Conservation (phyloP, 352 stramenopile genomes). For the Globisporangium paroecandrum region DNA sequence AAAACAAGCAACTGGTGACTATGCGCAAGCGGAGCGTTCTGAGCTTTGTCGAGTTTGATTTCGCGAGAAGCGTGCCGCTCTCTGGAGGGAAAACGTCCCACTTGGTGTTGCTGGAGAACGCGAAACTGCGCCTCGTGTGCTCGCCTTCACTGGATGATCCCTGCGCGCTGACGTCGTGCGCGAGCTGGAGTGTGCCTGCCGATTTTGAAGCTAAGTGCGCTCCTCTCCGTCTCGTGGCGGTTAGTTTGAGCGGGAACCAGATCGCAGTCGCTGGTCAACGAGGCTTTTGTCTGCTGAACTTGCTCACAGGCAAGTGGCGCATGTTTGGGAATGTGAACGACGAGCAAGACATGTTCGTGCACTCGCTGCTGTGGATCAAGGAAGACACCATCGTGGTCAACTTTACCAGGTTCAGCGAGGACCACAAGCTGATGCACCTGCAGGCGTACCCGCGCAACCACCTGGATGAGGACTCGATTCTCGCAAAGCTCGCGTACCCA, state of each 20-base stretch:
- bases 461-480: slow-evolving; percentile 60
- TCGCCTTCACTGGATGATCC: slow-evolving; percentile 56
- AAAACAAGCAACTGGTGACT: slow-evolving; percentile 27
- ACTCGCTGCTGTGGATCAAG: slow-evolving; percentile 57
- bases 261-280: slow-evolving; percentile 66
- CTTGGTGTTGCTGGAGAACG: slow-evolving; percentile 53
- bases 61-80: slow-evolving; percentile 49
- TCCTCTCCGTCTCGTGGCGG: slow-evolving; percentile 55
- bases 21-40: slow-evolving; percentile 25
- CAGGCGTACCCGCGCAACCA: slow-evolving; percentile 74
- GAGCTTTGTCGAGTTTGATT: slow-evolving; percentile 64
- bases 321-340: slow-evolving; percentile 85
- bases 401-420: slow-evolving; percentile 57
- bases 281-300: slow-evolving; percentile 73
- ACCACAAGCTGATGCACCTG: slow-evolving; percentile 53
- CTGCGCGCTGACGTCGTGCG: slow-evolving; percentile 54
- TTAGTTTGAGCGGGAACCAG: slow-evolving; percentile 54
- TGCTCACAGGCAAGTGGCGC: slow-evolving; percentile 67
- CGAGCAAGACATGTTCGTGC: slow-evolving; percentile 71
- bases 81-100: slow-evolving; percentile 39
- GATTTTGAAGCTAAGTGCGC: slow-evolving; percentile 62
- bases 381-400: slow-evolving; percentile 66
- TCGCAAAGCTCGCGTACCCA: slow-evolving; percentile 44
- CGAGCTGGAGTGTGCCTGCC: slow-evolving; percentile 51
- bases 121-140: slow-evolving; percentile 46